Conservation (phyloP, 345 rosid genomes). For the Brassica napus region DNA sequence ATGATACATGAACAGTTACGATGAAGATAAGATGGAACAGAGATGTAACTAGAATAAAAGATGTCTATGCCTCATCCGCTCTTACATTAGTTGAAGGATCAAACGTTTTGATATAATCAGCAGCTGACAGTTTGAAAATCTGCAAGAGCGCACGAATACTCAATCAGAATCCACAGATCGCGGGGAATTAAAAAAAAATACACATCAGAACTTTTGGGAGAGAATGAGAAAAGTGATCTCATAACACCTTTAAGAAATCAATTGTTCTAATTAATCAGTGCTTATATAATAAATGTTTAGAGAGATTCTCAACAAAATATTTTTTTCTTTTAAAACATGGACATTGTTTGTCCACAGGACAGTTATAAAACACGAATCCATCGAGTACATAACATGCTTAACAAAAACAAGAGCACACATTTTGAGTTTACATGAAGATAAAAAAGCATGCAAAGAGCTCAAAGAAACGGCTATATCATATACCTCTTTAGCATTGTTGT, state of each 20-base stretch:
- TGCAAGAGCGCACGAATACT: not conserved
- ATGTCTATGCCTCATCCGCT: not conserved
- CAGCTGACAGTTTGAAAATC: not conserved
- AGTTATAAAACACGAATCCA: not conserved
- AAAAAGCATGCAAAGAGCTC: not conserved
- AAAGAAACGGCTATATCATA: slow-evolving; percentile 22
- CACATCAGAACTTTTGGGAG: slow-evolving; percentile 1
- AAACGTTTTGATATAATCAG: not conserved
- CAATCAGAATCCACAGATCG: not conserved
- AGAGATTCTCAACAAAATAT: not conserved
- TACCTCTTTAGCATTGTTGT: slow-evolving; percentile 66
- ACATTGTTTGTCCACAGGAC: slow-evolving; percentile 8
- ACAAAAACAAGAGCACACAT: not conserved
- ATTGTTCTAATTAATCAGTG: not conserved
- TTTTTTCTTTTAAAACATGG: not conserved
- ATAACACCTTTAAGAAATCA: slow-evolving; percentile 14
- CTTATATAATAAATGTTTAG: not conserved
- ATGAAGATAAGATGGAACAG: slow-evolving; percentile 14
- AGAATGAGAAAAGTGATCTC: not conserved
- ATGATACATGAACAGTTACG: not conserved
- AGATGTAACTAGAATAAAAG: not conserved
- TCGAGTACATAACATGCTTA: not conserved
- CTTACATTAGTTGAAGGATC: not conserved
- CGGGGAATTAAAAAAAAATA: not conserved
- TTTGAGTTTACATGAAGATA: not conserved